Base-by-base conservation (phyloP, 345 rosid species). In the Punica granatum region DNA sequence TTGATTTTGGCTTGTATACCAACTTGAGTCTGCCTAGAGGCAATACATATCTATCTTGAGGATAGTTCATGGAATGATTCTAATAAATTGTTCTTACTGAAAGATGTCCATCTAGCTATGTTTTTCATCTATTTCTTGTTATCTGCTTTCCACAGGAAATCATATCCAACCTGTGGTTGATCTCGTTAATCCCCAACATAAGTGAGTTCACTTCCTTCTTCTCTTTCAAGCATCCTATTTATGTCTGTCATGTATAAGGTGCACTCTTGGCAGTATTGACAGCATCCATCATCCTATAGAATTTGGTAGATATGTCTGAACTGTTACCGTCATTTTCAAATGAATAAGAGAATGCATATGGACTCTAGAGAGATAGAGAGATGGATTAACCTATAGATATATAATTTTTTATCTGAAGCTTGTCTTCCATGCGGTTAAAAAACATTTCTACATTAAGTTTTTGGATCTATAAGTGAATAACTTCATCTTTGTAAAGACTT, bases 181-280 rank as follows among this genome's bases (percentile, higher is more conserved):
- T 72, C 65, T 89, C 78, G 80, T 77, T 76, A 91, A 89, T 77
- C 96, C 95, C 51, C 97, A 91, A 70, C 90, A 88, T 65, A 86
- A 83, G 99, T 93, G 82, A 84, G 97, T 79, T 44, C 23, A 23
- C 0, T 0, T 37, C 28, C 34, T 56, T 28, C 31, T 54, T 41
- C 15, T 14, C 15, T 49, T 13, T 13, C 31, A 7, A 30, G 33
- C 25, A 56, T 56, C 61, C 28, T 9, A 56, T 13, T 28, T 30
- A 56, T 51, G 1, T 56, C 12, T 14, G 0, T 13, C 32, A 26
- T 54, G 32, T 54, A 54, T 54, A 54, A 54, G 60, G 14, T 54
- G 32, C 30, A 54, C 25, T 26, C 13, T 5, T 54, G 14, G 4
- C 26, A 18, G 25, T 49, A n/a, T 49, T 49, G 5, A 37, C 6